A percentile compares a stretch with the other conserved stretches of the same genome.
Evolutionary conservation across 1,139 yeast genomes (phyloP).

Genomic region (Nakaseomyces bracarensis): DNA sequence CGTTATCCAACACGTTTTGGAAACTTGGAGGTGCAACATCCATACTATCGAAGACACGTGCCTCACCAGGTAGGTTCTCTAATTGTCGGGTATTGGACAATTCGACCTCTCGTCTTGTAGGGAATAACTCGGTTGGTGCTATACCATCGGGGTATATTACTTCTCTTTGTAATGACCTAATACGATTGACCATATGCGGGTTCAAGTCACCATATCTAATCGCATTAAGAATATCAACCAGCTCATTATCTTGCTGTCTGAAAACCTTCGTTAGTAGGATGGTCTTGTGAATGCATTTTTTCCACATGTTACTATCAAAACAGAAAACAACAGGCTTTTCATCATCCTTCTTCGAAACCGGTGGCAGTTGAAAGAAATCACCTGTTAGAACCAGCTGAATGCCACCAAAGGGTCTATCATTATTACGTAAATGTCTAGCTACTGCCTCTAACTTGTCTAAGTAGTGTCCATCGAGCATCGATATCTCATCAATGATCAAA

Average conservation of each 20-base stretch:
- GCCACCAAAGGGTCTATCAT: conserved; percentile 62
- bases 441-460: conserved; percentile 57
- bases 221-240: conserved; percentile 67
- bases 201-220: conserved; percentile 58
- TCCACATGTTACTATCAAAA: conserved; percentile 56
- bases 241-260: conserved; percentile 58
- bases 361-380: conserved; percentile 82
- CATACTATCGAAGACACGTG: conserved; percentile 37
- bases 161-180: conserved; percentile 43
- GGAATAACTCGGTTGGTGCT: conserved; percentile 71
- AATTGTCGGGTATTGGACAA: conserved; percentile 54
- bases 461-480: conserved; percentile 68
- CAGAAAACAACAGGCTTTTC: conserved; percentile 39
- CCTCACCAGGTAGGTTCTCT: conserved; percentile 37
- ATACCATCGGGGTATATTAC: conserved; percentile 63
- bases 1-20: conserved; percentile 41
- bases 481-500: conserved; percentile 69
- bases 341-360: conserved; percentile 43
- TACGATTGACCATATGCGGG: conserved; percentile 38
- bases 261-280: conserved; percentile 56
- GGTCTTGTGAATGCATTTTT: conserved; percentile 43
- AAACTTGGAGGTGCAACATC: conserved; percentile 37
- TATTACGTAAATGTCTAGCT: conserved; percentile 47
- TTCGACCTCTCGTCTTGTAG: conserved; percentile 69
- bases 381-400: conserved; percentile 73